A percentile compares a stretch with the other conserved stretches of the same genome.
phyloP scores from a whole-genome alignment of 2,329 filamentous ascomycete species.

The Pestalotiopsis sp. region DNA sequence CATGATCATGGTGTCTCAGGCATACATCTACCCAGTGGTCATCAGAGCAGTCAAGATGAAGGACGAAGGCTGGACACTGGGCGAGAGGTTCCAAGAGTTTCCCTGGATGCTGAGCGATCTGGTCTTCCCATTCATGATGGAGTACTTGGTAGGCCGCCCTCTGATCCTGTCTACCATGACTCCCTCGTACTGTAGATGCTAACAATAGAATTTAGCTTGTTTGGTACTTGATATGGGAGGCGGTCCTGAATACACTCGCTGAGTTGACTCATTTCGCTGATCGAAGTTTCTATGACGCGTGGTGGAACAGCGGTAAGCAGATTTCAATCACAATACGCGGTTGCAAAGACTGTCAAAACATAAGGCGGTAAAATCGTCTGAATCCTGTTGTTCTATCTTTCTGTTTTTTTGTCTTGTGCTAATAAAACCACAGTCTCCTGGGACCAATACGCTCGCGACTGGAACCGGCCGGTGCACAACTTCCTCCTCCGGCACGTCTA shows the following conservation, averaged over 20 bases:
- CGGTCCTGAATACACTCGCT: constrained; percentile 73
- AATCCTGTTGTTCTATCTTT: no score
- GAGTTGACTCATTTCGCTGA: constrained; percentile 79
- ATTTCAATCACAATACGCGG: neutral
- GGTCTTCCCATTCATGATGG: constrained; percentile 78
- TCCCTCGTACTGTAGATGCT: neutral
- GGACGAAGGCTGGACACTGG: constrained; percentile 63
- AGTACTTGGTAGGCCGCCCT: constrained; percentile 58
- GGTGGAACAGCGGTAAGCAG: constrained; percentile 61
- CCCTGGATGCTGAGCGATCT: constrained; percentile 77
- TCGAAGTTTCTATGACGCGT: constrained; percentile 69
- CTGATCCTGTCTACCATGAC: neutral
- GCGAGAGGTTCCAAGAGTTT: constrained; percentile 66
- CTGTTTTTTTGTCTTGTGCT: no score
- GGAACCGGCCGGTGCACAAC: constrained; percentile 79
- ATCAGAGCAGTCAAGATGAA: constrained; percentile 69
- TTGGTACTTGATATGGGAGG: constrained; percentile 85
- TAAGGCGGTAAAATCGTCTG: no score
- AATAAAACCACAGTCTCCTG: constrained; percentile 51
- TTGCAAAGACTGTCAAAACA: no score
- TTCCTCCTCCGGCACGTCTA: constrained; percentile 81
- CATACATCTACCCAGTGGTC: constrained; percentile 76
- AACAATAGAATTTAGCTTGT: constrained; percentile 46
- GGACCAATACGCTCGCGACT: constrained; percentile 80
- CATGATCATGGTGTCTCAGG: constrained; percentile 79